These are phyloP conservation scores for Cenococcum geophilum DNA, from an alignment of 495 filamentous ascomycete genomes.

Conservation along the genomic window DNA sequence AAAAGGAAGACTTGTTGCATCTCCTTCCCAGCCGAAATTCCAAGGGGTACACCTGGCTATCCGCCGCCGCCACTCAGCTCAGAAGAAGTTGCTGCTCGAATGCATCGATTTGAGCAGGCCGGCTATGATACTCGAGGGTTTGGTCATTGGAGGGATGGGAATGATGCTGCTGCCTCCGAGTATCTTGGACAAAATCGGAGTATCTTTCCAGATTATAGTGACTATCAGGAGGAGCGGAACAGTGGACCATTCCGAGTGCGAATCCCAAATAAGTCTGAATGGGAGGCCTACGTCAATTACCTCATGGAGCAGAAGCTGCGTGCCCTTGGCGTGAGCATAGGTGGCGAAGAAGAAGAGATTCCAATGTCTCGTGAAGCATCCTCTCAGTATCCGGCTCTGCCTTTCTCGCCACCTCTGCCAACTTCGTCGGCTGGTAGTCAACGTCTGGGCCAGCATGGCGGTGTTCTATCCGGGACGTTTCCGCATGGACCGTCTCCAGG, in stretches of 20 bases:
- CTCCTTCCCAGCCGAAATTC: slow-evolving; percentile 29
- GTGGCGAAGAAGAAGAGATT: slow-evolving; percentile 60
- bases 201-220: slow-evolving; percentile 62
- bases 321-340: slow-evolving; percentile 76
- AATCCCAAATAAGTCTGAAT: slow-evolving; percentile 72
- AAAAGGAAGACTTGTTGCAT: slow-evolving; percentile 36
- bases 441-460: slow-evolving; percentile 24
- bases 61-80: slow-evolving; percentile 53
- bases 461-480: slow-evolving; percentile 29
- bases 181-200: slow-evolving; percentile 54
- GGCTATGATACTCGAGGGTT: slow-evolving; percentile 75
- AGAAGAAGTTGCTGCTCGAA: slow-evolving; percentile 56
- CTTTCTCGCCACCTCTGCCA: slow-evolving; percentile 70
- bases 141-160: slow-evolving; percentile 30
- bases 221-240: slow-evolving; percentile 51
- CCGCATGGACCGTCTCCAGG: slow-evolving; percentile 29
- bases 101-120: slow-evolving; percentile 63
- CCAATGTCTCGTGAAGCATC: slow-evolving; percentile 56
- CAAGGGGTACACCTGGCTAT: slow-evolving; percentile 26
- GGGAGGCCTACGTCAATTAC: slow-evolving; percentile 75
- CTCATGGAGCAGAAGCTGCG: slow-evolving; percentile 85
- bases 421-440: slow-evolving; percentile 59
- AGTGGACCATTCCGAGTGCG: slow-evolving; percentile 52
- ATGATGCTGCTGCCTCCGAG: not conserved
- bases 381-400: slow-evolving; percentile 54